Conservation (phyloP, 2,329 filamentous ascomycete genomes). For the Dothidotthia symphoricarpi region DNA sequence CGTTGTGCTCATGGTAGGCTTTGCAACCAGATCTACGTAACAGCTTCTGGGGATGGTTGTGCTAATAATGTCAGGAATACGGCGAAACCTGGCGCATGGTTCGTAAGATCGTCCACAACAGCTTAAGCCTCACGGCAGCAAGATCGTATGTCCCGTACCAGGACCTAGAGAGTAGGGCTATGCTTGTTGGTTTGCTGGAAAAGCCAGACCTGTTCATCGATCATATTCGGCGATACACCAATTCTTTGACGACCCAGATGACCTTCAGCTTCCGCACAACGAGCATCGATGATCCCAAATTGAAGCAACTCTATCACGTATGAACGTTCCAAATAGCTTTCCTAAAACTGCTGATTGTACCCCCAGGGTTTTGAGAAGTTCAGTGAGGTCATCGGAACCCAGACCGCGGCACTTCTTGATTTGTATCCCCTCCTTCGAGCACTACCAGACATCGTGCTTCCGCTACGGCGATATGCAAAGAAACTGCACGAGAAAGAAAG, state of each 20-base stretch:
- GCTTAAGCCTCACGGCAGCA: conserved; percentile 19
- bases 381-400: conserved; percentile 44
- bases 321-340: conserved; percentile 27
- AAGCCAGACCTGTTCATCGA: conserved; percentile 45
- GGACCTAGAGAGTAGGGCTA: conserved; percentile 55
- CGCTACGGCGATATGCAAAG: conserved; percentile 43
- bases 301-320: conserved; percentile 17
- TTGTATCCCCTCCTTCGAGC: conserved; percentile 47
- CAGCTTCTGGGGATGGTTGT: not conserved
- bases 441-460: conserved; percentile 36
- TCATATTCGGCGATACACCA: conserved; percentile 51
- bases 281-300: conserved; percentile 15
- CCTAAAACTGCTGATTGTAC: conserved; percentile 18
- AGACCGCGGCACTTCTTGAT: conserved; percentile 48
- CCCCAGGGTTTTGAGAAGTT: conserved; percentile 45
- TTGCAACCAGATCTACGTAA: not conserved
- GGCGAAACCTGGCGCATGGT: conserved; percentile 16
- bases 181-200: conserved; percentile 52
- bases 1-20: conserved; percentile 14
- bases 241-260: conserved; percentile 52
- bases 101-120: conserved; percentile 22
- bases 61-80: conserved; percentile 9
- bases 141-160: conserved; percentile 50
- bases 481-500: conserved; percentile 47
- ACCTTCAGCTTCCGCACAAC: conserved; percentile 46